Percentiles rank a stretch among this genome's conserved stretches.
phyloP scores from a whole-genome alignment of 768 basidiomycete genomes.

The Phylloporus rhodoxanthus region DNA sequence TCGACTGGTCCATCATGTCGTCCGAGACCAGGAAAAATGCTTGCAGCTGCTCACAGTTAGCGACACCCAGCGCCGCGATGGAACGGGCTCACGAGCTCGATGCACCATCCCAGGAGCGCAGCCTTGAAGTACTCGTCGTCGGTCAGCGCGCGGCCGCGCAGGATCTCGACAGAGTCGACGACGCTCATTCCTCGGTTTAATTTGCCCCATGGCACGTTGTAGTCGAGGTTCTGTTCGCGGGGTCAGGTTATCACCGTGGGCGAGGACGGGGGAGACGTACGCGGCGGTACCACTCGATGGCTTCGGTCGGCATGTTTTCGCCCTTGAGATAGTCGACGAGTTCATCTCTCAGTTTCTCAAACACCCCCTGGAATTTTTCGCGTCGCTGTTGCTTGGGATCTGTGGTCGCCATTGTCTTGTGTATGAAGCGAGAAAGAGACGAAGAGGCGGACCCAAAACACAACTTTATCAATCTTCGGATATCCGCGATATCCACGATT shows the following conservation, averaged over 20 bases:
- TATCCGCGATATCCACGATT: background rate
- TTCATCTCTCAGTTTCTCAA: constrained; percentile 67
- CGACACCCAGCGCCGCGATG: too few species aligned
- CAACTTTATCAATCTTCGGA: background rate
- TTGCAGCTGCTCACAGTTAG: constrained; percentile 94
- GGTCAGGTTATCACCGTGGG: background rate
- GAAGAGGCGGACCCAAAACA: background rate
- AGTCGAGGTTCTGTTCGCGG: constrained; percentile 65
- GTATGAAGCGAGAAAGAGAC: background rate
- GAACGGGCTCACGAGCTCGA: constrained; percentile 91
- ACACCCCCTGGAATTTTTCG: constrained; percentile 67
- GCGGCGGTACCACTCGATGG: constrained; percentile 75
- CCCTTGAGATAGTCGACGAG: constrained; percentile 60
- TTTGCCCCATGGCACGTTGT: constrained; percentile 96
- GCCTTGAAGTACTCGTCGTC: constrained; percentile 87
- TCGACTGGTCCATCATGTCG: constrained; percentile 95
- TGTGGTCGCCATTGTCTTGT: constrained; percentile 10
- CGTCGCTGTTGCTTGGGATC: constrained; percentile 42
- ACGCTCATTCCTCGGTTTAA: constrained; percentile 96
- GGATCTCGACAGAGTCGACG: constrained; percentile 85
- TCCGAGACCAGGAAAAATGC: constrained; percentile 95
- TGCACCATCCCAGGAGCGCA: constrained; percentile 89
- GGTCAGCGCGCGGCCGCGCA: constrained; percentile 61
- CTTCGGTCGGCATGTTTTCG: constrained; percentile 79
- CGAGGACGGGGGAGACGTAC: constrained; percentile 39